Evolutionary conservation across 305 asterid species (phyloP).

Genomic region (Plantago coronopus): DNA sequence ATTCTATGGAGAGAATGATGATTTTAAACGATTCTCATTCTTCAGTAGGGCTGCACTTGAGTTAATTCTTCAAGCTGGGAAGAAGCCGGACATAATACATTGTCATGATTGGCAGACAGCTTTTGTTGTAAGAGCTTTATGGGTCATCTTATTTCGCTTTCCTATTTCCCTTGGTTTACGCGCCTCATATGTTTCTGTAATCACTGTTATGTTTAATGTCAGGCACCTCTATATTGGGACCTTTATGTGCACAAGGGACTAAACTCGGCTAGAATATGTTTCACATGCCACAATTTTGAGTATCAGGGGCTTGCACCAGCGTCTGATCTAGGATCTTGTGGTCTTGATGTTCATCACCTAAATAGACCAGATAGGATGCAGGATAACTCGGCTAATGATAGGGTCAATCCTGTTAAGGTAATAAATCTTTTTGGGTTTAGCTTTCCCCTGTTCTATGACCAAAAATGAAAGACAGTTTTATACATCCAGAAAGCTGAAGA

Average conservation of each 20-base stretch:
- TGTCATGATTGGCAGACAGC: constrained; percentile 99
- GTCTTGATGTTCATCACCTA: constrained; percentile 80
- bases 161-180: constrained; percentile 20
- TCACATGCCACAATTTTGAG: constrained; percentile 99
- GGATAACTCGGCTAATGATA: constrained; percentile 71
- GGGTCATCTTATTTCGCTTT: constrained; percentile 10
- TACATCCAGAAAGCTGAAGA: constrained; percentile 7
- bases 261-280: constrained; percentile 90
- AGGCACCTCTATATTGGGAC: constrained; percentile 99
- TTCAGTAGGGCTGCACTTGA: constrained; percentile 99
- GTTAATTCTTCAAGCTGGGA: constrained; percentile 81
- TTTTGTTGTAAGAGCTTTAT: constrained; percentile 59
- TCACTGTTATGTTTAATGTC: constrained; percentile 20
- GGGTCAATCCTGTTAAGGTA: constrained; percentile 92
- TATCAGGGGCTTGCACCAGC: constrained; percentile 93
- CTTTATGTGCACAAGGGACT: constrained; percentile 79
- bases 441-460: not conserved
- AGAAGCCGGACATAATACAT: constrained; percentile 87
- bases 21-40: constrained; percentile 95
- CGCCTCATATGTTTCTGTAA: constrained; percentile 11
- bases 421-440: not conserved
- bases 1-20: constrained; percentile 83
- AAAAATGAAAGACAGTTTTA: constrained; percentile 11
- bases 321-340: constrained; percentile 84
- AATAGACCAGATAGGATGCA: constrained; percentile 98